A percentile compares a stretch with the other conserved stretches of the same genome.
Conservation (phyloP, 768 basidiomycete genomes). For the Podaxis sp. region DNA sequence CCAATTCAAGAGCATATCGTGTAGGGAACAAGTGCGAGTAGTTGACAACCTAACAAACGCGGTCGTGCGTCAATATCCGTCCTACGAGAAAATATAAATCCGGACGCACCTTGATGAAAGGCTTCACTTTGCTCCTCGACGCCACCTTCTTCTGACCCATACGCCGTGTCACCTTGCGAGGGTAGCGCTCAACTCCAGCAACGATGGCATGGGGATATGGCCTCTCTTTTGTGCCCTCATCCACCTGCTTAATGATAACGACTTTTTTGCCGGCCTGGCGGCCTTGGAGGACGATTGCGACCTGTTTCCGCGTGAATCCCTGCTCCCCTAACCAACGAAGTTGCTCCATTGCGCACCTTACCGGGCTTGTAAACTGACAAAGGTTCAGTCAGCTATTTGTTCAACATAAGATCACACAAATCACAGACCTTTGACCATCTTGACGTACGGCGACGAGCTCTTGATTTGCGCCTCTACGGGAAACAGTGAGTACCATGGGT, state of each 20-base stretch:
- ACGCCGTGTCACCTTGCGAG: conserved; percentile 93
- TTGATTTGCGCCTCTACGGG: conserved; percentile 35
- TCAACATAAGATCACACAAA: conserved; percentile 4
- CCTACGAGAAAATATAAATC: neutral
- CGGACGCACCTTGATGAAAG: conserved; percentile 91
- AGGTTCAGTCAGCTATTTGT: conserved; percentile 17
- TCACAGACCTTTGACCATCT: conserved; percentile 59
- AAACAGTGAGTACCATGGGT: conserved; percentile 23
- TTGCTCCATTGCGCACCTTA: conserved; percentile 54
- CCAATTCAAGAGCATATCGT: conserved; percentile 96
- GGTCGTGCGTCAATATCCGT: neutral
- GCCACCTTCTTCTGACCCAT: conserved; percentile 97
- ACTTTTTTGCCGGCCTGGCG: conserved; percentile 99
- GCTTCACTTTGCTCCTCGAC: conserved; percentile 95
- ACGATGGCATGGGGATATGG: conserved; percentile 98
- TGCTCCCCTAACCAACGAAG: neutral
- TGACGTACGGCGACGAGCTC: conserved; percentile 44
- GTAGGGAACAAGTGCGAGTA: conserved; percentile 99
- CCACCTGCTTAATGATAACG: conserved; percentile 96
- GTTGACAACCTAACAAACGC: conserved; percentile 74
- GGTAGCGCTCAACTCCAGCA: conserved; percentile 98
- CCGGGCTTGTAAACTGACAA: conserved; percentile 87
- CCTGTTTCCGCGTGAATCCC: conserved; percentile 41
- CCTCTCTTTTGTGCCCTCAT: conserved; percentile 95
- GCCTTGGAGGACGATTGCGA: conserved; percentile 96